A percentile compares a stretch with the other conserved stretches of the same genome.
These are phyloP conservation scores for Wickerhamomyces ciferrii DNA, from an alignment of 805 yeast genomes.

Conservation along the genomic window DNA sequence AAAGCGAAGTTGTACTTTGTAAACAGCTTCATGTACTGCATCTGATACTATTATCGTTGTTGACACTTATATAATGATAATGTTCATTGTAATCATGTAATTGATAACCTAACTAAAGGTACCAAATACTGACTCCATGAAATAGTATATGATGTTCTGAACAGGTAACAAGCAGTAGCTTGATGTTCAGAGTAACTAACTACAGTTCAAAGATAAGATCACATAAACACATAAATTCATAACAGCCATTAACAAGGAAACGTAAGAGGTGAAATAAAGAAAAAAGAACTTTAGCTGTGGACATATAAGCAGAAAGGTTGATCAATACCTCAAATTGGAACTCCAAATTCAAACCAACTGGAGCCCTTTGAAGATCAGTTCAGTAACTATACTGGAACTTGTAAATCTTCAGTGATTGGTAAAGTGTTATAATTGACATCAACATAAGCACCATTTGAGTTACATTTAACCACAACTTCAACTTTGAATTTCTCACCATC, in stretches of 20 bases:
- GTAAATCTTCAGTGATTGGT: slow-evolving; percentile 9
- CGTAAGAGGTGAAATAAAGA: neutral
- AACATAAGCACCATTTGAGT: slow-evolving; percentile 61
- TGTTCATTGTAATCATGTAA: no score
- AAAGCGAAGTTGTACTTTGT: no score
- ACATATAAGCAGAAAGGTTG: neutral
- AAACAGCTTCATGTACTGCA: no score
- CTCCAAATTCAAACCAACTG: neutral
- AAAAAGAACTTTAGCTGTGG: neutral
- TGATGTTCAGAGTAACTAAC: no score
- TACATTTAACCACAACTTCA: slow-evolving; percentile 58
- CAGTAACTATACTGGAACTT: neutral
- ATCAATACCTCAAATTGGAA: neutral
- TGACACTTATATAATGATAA: no score
- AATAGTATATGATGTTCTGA: no score
- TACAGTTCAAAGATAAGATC: no score
- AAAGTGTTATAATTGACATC: slow-evolving; percentile 59
- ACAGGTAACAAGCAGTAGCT: no score
- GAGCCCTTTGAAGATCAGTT: no score
- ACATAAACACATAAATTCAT: neutral
- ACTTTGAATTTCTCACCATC: slow-evolving; percentile 57
- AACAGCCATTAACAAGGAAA: neutral
- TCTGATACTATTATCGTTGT: no score
- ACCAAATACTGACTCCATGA: no score
- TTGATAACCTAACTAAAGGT: no score